These are phyloP conservation scores for Phialophora macrospora DNA, from an alignment of 2,329 filamentous ascomycete genomes.

Conservation along the genomic window DNA sequence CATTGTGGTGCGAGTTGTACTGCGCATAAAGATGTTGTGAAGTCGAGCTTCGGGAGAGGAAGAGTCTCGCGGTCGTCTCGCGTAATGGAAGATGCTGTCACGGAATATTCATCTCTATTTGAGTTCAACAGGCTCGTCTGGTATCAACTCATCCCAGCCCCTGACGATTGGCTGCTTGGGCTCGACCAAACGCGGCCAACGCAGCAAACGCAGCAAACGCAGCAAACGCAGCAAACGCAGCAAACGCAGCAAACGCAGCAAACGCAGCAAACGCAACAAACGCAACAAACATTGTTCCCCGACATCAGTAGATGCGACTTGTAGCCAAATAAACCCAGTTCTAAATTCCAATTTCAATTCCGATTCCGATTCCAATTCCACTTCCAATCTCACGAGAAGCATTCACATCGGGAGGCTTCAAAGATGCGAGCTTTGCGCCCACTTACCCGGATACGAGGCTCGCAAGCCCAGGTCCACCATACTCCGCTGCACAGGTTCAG, in stretches of 20 bases:
- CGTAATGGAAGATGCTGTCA: neutral
- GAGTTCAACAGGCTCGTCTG: no score
- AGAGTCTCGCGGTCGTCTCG: no score
- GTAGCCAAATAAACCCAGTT: no score
- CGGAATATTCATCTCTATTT: neutral
- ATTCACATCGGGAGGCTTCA: neutral
- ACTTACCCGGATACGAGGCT: neutral
- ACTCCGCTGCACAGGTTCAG: conserved; percentile 13
- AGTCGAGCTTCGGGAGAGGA: no score
- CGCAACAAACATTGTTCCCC: neutral
- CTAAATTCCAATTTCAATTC: no score
- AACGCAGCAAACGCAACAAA: neutral
- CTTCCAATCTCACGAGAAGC: neutral
- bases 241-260: neutral
- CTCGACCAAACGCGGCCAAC: neutral
- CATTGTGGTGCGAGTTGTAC: no score
- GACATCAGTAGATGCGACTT: neutral
- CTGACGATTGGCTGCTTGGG: no score
- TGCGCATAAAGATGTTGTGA: no score
- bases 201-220: neutral
- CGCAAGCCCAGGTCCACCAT: neutral
- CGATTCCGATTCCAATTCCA: neutral
- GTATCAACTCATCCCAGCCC: no score
- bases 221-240: neutral
- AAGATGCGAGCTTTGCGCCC: neutral